Evolutionary conservation across 2,329 filamentous ascomycete species (phyloP).

Genomic region (Botrytis elliptica): DNA sequence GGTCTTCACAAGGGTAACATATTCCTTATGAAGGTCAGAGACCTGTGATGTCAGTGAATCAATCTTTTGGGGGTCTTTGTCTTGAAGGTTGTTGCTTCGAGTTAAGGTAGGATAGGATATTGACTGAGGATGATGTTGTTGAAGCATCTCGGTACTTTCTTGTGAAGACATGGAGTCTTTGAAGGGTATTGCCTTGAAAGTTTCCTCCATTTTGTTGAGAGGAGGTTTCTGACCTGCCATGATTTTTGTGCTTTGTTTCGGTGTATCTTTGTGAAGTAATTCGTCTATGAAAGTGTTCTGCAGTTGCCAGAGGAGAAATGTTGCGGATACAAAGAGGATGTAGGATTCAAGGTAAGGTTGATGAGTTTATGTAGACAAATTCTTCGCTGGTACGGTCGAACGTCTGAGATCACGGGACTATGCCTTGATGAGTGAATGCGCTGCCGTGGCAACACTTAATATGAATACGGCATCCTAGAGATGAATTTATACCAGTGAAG

Average conservation of each 20-base stretch:
- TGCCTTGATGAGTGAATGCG: not conserved
- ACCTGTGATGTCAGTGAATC: too few relatives aligned
- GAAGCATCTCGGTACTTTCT: fast-evolving
- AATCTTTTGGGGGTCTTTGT: not conserved
- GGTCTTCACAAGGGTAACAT: too few relatives aligned
- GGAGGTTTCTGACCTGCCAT: not conserved
- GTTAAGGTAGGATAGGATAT: not conserved
- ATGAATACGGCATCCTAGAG: not conserved
- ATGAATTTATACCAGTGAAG: not conserved
- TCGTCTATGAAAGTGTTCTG: too few relatives aligned
- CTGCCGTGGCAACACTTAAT: not conserved
- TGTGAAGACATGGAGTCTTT: not conserved
- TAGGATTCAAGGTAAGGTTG: not conserved
- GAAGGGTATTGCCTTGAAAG: not conserved
- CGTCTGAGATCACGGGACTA: not conserved
- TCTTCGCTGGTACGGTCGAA: not conserved
- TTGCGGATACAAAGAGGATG: not conserved
- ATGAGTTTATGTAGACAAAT: not conserved
- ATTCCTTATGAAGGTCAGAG: too few relatives aligned
- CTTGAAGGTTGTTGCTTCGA: not conserved
- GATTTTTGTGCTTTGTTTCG: not conserved
- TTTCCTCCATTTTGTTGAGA: not conserved
- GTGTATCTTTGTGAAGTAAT: not conserved
- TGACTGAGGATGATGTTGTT: not conserved
- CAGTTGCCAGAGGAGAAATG: not conserved